Conservation (phyloP, 1,139 yeast species). For the Suhomyces wounanorum region DNA sequence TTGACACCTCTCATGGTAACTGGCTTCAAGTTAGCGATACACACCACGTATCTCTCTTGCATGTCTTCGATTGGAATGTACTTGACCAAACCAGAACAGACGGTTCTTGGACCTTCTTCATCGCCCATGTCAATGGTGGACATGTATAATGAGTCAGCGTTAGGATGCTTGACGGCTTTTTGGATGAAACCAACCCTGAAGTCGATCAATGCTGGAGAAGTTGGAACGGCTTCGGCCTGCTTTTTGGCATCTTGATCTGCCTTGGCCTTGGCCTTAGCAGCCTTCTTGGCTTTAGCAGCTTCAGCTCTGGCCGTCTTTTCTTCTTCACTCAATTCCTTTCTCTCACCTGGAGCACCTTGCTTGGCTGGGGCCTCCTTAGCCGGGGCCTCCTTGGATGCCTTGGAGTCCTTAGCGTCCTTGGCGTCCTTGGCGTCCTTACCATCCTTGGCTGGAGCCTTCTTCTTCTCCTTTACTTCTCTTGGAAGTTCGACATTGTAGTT, state of each 20-base stretch:
- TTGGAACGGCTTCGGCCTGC: constrained; percentile 57
- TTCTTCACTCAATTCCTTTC: constrained; percentile 49
- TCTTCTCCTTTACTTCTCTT: constrained; percentile 52
- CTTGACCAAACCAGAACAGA: constrained; percentile 88
- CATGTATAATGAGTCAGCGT: constrained; percentile 94
- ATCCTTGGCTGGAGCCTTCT: constrained; percentile 43
- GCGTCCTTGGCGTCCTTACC: constrained; percentile 30
- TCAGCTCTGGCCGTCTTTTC: constrained; percentile 61
- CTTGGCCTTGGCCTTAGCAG: constrained; percentile 69
- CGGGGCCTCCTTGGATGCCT: constrained; percentile 11
- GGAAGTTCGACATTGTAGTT: constrained; percentile 67
- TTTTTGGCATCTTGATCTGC: constrained; percentile 57
- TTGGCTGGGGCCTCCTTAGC: constrained; percentile 19
- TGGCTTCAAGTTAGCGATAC: constrained; percentile 64
- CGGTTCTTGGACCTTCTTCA: constrained; percentile 95
- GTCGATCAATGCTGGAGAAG: constrained; percentile 83
- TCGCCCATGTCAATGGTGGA: constrained; percentile 98
- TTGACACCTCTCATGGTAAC: constrained; percentile 72
- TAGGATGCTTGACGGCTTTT: constrained; percentile 96
- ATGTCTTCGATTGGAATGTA: constrained; percentile 49
- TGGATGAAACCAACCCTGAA: constrained; percentile 95
- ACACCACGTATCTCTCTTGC: constrained; percentile 51
- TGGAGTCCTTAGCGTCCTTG: constrained; percentile 31
- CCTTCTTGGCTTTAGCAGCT: constrained; percentile 72
- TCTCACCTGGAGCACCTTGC: constrained; percentile 21